A percentile compares a stretch with the other conserved stretches of the same genome.
Evolutionary conservation across 169 alveolate species (phyloP).

Genomic region (Eimeria falciformis): DNA sequence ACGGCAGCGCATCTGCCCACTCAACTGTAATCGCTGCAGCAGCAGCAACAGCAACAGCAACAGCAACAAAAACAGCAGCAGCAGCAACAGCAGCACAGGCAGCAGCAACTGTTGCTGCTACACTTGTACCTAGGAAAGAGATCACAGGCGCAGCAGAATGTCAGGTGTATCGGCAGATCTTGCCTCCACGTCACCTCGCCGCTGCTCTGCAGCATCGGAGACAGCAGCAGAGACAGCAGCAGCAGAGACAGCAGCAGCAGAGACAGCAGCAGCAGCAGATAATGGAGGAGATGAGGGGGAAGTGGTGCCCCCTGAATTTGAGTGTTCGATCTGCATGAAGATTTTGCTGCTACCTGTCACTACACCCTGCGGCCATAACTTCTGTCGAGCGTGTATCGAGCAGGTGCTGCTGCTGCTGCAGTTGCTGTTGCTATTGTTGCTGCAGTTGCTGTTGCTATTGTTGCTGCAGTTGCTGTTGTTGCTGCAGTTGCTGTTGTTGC

Average conservation of each 20-base stretch:
- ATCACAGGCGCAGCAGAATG: neutral
- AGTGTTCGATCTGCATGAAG: conserved; percentile 82
- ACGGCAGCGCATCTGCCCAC: too few species aligned
- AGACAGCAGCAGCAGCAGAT: conserved; percentile 29
- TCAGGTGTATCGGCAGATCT: neutral
- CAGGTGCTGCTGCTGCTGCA: conserved; percentile 75
- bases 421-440: conserved; percentile 29
- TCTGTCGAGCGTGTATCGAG: conserved; percentile 85
- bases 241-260: neutral
- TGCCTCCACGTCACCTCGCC: too few species aligned
- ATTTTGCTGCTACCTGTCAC: conserved; percentile 84
- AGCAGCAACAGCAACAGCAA: neutral
- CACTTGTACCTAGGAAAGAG: too few species aligned
- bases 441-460: neutral
- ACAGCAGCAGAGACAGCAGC: conserved; percentile 13
- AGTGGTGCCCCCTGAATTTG: conserved; percentile 48
- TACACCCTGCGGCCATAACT: conserved; percentile 87
- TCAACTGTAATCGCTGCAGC: neutral
- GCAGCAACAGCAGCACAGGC: conserved; percentile 21
- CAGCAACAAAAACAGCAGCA: neutral
- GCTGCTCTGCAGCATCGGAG: neutral
- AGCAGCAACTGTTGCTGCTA: conserved; percentile 46
- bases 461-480: neutral
- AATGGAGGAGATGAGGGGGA: neutral
- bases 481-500: conserved; percentile 25